Evolutionary conservation across 441 rosid genomes (phyloP), one percentile per base, ranked within the genome.

Genomic region (Mallotus repandus): DNA sequence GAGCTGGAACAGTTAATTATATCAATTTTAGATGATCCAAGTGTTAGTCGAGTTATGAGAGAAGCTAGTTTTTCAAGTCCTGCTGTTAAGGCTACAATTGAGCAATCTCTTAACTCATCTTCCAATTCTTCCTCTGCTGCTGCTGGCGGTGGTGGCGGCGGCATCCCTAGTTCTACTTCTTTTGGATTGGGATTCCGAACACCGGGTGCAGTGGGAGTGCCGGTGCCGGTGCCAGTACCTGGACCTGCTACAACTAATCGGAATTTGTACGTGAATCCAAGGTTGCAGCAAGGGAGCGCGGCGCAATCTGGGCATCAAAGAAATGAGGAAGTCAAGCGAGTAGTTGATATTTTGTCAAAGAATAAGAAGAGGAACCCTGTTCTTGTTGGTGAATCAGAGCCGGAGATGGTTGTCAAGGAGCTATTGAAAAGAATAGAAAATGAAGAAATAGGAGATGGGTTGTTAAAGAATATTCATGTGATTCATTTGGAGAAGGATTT

Each of bases 31-130:
- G 99, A 95, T 81, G 99, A 95, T 81, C 99, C 99, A 4, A 91
- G 96, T 75, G 99, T 95, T 54, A 95, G 99, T 71, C 76, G 97
- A 66, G 98, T 95, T 71, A 95, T 95, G 99, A 89, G 96, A 1
- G 99, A 95, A 58, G 99, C 99, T 43, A 90, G 99, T 79, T 95
- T 93, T 82, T 95, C 98, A 2, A 95, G 99, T 65, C 97, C 98
- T 0, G 92, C 94, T 2, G 99, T 95, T n/a, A 95, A 93, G 74
- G 85, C 95, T 54, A 86, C 92, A 22, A 89, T 95, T 70, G 99
- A 95, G 78, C 96, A 93, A 73, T 89, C 98, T 63, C 19, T 72
- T 1, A 88, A 79, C 78, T 77, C 89, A 0, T 58, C 85, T 71
- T 45, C 76, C 10, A 69, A 69, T 70, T 60, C 79, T 15, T 49